Conservation (phyloP, 139 green algal genomes). For the Chlorella vulgaris region DNA sequence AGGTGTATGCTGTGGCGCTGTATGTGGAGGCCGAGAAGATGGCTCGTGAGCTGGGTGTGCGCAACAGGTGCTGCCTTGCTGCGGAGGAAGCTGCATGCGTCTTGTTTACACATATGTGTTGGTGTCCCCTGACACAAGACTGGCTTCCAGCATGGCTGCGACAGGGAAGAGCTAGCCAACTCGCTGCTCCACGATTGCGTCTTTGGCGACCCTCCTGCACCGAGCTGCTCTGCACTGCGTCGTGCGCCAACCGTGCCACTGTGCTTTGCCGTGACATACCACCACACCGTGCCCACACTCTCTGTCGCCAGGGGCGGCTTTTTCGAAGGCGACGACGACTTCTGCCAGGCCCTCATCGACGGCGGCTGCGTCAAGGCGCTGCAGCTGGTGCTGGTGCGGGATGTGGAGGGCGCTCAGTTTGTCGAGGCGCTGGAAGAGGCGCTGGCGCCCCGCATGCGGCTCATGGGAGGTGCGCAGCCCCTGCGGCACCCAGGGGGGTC, state of each 20-base stretch:
- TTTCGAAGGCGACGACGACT: constrained; percentile 72
- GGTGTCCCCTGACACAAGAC: too few relatives aligned
- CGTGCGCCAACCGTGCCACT: not conserved
- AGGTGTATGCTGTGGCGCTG: constrained; percentile 78
- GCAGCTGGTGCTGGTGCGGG: constrained; percentile 61
- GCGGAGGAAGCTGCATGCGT: not conserved
- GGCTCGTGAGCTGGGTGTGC: constrained; percentile 79
- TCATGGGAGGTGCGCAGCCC: constrained; percentile 48
- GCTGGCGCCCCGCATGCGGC: constrained; percentile 70
- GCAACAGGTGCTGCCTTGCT: constrained; percentile 1
- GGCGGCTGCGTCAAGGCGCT: constrained; percentile 79
- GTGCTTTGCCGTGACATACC: too few relatives aligned
- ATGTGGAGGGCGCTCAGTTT: constrained; percentile 78
- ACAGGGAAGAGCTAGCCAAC: too few relatives aligned
- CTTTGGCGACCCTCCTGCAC: too few relatives aligned
- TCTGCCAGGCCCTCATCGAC: constrained; percentile 67
- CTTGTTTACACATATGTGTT: too few relatives aligned
- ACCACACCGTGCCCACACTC: not conserved
- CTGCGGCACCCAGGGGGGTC: not conserved
- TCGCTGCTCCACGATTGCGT: too few relatives aligned
- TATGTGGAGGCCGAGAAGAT: constrained; percentile 80
- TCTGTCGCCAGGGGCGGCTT: constrained; percentile 37
- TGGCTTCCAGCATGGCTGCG: too few relatives aligned
- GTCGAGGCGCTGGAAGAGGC: constrained; percentile 73
- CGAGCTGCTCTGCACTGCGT: not conserved